Evolutionary conservation across 2,329 filamentous ascomycete genomes (phyloP).

Genomic region (Eurotiales sp.): DNA sequence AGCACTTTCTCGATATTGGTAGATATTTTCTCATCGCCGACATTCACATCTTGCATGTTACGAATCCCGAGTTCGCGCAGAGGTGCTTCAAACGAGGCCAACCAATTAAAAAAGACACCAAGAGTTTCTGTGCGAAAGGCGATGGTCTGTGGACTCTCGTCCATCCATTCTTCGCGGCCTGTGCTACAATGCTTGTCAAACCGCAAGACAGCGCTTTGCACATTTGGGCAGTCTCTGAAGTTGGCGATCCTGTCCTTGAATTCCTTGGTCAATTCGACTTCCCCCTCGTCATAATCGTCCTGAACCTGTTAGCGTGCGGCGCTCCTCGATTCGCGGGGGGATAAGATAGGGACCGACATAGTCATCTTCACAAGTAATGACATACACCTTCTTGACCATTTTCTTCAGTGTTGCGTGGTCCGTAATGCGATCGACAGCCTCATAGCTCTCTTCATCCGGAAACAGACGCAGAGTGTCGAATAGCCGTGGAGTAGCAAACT

Average conservation of each 20-base stretch:
- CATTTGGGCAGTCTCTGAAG: not conserved
- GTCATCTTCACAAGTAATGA: too few species aligned
- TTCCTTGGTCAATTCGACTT: not conserved
- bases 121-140: not conserved
- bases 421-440: too few species aligned
- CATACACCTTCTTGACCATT: too few species aligned
- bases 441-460: too few species aligned
- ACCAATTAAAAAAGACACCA: not conserved
- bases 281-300: not conserved
- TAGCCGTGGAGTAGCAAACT: too few species aligned
- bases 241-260: not conserved
- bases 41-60: not conserved
- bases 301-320: not conserved
- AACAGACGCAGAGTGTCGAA: too few species aligned
- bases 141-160: not conserved
- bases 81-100: not conserved
- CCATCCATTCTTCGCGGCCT: not conserved
- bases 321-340: too few species aligned
- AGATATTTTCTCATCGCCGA: not conserved
- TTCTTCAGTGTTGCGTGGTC: too few species aligned
- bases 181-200: not conserved
- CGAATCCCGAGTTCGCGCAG: not conserved
- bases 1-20: not conserved
- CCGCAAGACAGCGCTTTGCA: not conserved
- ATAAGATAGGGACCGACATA: too few species aligned